Percentiles rank a stretch among this genome's conserved stretches.
Conservation (phyloP, 106 monocot species). For the Acorus calamus region DNA sequence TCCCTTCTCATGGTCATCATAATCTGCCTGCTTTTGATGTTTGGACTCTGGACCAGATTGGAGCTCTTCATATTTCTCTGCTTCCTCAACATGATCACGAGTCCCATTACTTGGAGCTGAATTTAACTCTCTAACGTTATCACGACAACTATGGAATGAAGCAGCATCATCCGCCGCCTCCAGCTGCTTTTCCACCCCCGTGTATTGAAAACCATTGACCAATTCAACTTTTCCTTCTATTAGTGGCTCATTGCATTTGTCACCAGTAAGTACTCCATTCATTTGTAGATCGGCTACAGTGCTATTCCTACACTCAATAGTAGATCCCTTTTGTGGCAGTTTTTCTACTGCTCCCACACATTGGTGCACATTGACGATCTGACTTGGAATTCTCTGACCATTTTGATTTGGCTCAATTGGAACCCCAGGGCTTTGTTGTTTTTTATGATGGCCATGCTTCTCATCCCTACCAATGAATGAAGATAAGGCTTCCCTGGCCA, state of each 20-base stretch:
- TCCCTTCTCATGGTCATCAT: background rate
- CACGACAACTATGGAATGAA: too few relatives aligned
- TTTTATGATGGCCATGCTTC: background rate
- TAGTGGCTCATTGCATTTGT: background rate
- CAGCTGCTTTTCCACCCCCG: too few relatives aligned
- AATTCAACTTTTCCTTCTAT: background rate
- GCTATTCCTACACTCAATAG: background rate
- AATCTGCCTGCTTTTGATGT: background rate
- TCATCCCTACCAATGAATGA: conserved; percentile 18
- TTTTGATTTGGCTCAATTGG: background rate
- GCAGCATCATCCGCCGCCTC: too few relatives aligned
- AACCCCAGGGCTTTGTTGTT: background rate
- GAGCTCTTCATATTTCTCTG: conserved; percentile 2
- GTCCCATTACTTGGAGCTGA: too few relatives aligned
- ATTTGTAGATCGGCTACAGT: too few relatives aligned
- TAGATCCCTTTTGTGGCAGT: background rate
- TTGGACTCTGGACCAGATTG: conserved; percentile 2
- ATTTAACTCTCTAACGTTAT: too few relatives aligned
- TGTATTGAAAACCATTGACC: too few relatives aligned
- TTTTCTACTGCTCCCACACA: background rate
- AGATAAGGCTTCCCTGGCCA: conserved; percentile 23
- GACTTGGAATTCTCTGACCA: too few relatives aligned
- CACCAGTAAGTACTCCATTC: background rate
- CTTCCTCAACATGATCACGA: background rate
- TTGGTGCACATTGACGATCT: too few relatives aligned